A percentile compares a stretch with the other conserved stretches of the same genome.
These are phyloP conservation scores for Hortaea sp. DNA, from an alignment of 2,329 filamentous ascomycete species.

Conservation along the genomic window DNA sequence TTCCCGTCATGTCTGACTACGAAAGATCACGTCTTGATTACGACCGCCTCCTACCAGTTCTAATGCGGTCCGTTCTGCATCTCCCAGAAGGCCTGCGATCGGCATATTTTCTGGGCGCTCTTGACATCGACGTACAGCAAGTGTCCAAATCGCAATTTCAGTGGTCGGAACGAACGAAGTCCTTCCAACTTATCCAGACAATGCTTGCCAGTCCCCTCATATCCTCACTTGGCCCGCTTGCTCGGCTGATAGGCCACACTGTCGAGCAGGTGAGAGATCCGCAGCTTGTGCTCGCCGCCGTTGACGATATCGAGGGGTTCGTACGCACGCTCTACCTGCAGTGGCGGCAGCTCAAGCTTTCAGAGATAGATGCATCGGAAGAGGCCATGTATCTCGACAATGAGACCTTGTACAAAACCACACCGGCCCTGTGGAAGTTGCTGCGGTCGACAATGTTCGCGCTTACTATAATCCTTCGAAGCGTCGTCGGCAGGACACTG, in stretches of 20 bases:
- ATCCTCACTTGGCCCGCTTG: constrained; percentile 56
- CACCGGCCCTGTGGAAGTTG: constrained; percentile 63
- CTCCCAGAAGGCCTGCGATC: constrained; percentile 64
- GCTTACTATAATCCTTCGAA: constrained; percentile 62
- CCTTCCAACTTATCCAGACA: constrained; percentile 48
- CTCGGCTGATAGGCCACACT: constrained; percentile 54
- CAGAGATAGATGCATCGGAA: constrained; percentile 58
- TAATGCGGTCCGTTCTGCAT: constrained; percentile 58
- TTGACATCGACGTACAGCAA: constrained; percentile 57
- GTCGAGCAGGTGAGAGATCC: constrained; percentile 47
- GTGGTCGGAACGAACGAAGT: constrained; percentile 53
- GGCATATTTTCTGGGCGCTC: constrained; percentile 61
- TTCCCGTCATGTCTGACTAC: constrained; percentile 56
- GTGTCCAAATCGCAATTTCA: constrained; percentile 44
- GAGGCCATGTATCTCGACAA: constrained; percentile 54
- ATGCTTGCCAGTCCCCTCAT: constrained; percentile 54
- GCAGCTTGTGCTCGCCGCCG: constrained; percentile 40
- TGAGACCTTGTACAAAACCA: constrained; percentile 54
- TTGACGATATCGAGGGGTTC: constrained; percentile 60
- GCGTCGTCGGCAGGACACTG: constrained; percentile 57
- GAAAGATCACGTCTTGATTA: constrained; percentile 53
- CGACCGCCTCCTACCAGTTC: constrained; percentile 57
- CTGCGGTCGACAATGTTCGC: constrained; percentile 68
- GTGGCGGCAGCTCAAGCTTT: constrained; percentile 68
- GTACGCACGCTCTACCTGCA: constrained; percentile 55